A percentile compares a stretch with the other conserved stretches of the same genome.
Evolutionary conservation across 2,329 filamentous ascomycete species (phyloP).

Genomic region (Ceratocystis huliohia): DNA sequence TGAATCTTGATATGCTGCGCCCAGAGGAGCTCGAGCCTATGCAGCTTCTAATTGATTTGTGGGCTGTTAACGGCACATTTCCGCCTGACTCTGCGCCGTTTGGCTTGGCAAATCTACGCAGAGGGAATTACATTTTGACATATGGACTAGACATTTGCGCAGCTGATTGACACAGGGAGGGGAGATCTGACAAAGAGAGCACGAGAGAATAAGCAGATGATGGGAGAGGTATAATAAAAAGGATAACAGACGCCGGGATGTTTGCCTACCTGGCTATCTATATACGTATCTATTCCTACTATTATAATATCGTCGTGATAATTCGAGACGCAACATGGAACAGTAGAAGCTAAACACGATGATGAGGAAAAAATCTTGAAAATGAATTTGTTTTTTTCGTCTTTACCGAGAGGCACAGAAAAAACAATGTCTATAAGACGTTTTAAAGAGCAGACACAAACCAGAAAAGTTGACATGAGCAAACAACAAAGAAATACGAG

Average conservation of each 20-base stretch:
- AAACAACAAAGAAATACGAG: background rate
- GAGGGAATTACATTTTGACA: conserved; percentile 31
- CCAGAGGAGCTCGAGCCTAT: conserved; percentile 72
- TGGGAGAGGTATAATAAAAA: background rate
- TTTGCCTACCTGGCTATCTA: background rate
- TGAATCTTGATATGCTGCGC: conserved; percentile 55
- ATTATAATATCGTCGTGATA: background rate
- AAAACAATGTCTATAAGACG: conserved; percentile 7
- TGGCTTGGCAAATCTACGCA: conserved; percentile 37
- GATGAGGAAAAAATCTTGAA: background rate
- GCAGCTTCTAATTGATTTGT: conserved; percentile 68
- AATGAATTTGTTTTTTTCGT: background rate
- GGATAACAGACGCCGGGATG: background rate
- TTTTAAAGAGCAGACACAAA: background rate
- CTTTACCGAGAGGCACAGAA: background rate
- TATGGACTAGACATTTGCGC: conserved; percentile 20
- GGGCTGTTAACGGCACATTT: conserved; percentile 63
- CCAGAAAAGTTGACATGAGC: background rate
- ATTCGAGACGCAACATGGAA: background rate
- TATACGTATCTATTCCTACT: background rate
- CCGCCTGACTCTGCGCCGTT: conserved; percentile 48
- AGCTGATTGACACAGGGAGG: conserved; percentile 12
- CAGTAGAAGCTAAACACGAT: background rate
- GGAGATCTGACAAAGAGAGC: too few species aligned
- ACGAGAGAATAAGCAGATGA: background rate